These are phyloP conservation scores for Pyracantha coccinea DNA, from an alignment of 331 rosid genomes.

Conservation along the genomic window DNA sequence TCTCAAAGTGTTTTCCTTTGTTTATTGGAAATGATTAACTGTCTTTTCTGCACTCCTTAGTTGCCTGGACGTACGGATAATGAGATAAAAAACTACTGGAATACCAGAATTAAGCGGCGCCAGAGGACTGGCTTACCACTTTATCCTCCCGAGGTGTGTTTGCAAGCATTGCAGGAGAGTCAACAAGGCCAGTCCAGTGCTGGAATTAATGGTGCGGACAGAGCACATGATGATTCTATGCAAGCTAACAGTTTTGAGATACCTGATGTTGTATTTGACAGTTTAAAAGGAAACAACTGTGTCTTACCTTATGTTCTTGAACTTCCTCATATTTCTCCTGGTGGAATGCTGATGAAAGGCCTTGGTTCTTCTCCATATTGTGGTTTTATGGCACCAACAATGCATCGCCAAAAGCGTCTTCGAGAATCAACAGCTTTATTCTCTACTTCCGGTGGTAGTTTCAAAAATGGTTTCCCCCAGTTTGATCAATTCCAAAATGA, in stretches of 20 bases:
- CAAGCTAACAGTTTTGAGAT: conserved; percentile 41
- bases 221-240: conserved; percentile 37
- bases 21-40: conserved; percentile 1
- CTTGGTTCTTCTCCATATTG: conserved; percentile 57
- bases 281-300: conserved; percentile 44
- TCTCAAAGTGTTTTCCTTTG: neutral
- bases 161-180: conserved; percentile 43
- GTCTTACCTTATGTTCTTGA: conserved; percentile 45
- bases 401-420: conserved; percentile 54
- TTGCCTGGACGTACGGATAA: conserved; percentile 98
- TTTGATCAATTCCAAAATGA: conserved; percentile 39
- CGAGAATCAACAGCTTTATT: conserved; percentile 53
- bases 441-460: conserved; percentile 36
- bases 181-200: conserved; percentile 39
- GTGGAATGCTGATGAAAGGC: conserved; percentile 44
- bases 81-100: conserved; percentile 99
- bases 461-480: conserved; percentile 33
- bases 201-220: conserved; percentile 35
- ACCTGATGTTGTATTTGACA: conserved; percentile 49
- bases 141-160: conserved; percentile 72
- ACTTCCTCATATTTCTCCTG: conserved; percentile 38
- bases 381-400: conserved; percentile 34
- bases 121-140: conserved; percentile 91
- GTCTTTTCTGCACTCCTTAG: conserved; percentile 39
- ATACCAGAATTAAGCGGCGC: conserved; percentile 84